These are phyloP conservation scores for Thelonectria olida DNA, from an alignment of 2,329 filamentous ascomycete species.

Conservation along the genomic window DNA sequence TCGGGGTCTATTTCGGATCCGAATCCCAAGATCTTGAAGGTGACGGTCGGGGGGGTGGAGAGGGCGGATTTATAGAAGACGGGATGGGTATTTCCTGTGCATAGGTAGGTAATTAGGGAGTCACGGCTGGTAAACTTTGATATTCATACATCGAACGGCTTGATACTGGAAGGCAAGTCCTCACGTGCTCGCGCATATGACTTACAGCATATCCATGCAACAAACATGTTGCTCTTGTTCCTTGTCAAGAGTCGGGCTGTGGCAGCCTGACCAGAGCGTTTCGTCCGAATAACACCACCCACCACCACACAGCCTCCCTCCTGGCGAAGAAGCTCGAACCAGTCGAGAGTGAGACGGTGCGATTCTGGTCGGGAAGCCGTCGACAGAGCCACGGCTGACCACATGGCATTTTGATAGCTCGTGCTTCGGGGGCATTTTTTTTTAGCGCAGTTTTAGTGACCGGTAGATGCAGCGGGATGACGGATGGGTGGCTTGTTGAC, in stretches of 20 bases:
- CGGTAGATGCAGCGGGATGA: not conserved
- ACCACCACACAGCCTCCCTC: not conserved
- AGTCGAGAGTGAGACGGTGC: not conserved
- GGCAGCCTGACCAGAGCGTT: not conserved
- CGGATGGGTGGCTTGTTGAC: not conserved
- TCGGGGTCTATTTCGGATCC: slow-evolving; percentile 69
- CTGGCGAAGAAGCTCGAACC: not conserved
- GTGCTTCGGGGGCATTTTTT: not conserved
- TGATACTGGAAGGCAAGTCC: too few species aligned
- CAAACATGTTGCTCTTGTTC: not conserved
- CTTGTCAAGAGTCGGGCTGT: not conserved
- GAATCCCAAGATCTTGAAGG: slow-evolving; percentile 63
- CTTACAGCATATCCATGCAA: not conserved
- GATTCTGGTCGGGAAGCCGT: not conserved
- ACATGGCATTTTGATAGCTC: not conserved
- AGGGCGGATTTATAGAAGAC: not conserved
- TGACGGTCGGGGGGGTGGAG: slow-evolving; percentile 60
- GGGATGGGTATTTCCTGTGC: not conserved
- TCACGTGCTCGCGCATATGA: not conserved
- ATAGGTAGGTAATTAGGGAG: too few species aligned
- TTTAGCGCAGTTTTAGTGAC: not conserved
- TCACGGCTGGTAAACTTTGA: not conserved
- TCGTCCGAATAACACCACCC: not conserved
- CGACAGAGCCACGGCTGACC: not conserved
- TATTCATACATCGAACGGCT: not conserved